phyloP scores from a whole-genome alignment of 2,329 filamentous ascomycete species.

The Sphaerostilbella broomeana region DNA sequence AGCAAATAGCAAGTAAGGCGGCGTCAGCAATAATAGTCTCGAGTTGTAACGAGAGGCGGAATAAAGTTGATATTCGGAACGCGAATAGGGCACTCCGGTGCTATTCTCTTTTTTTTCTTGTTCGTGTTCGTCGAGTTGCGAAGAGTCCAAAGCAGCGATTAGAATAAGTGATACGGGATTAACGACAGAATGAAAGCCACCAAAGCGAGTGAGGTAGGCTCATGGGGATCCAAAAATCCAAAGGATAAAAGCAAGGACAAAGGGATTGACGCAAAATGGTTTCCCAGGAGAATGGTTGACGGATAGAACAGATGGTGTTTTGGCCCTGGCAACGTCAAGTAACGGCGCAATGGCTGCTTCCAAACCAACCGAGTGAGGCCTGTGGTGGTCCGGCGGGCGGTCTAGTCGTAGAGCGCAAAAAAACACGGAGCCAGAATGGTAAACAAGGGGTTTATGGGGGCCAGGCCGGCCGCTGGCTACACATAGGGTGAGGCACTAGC shows the following conservation, averaged over 20 bases:
- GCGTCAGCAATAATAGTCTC: too few relatives aligned
- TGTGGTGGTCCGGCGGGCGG: slow-evolving; percentile 5
- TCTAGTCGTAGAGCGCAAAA: slow-evolving; percentile 1
- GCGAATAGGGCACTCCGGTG: too few relatives aligned
- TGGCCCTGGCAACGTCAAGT: slow-evolving; percentile 4
- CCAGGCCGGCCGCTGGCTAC: slow-evolving; percentile 2
- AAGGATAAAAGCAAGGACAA: slow-evolving; percentile 5
- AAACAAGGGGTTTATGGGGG: slow-evolving; percentile 6
- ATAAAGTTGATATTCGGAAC: too few relatives aligned
- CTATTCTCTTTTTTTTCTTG: background rate
- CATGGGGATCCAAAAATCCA: slow-evolving; percentile 16
- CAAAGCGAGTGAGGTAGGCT: slow-evolving; percentile 54
- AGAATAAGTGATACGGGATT: too few relatives aligned
- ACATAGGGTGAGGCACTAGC: slow-evolving; percentile 4
- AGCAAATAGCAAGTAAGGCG: too few relatives aligned
- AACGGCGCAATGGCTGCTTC: background rate
- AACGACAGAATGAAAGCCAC: slow-evolving; percentile 39
- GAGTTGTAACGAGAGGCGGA: too few relatives aligned
- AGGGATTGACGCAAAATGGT: background rate
- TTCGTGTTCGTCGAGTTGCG: background rate
- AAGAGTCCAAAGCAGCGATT: too few relatives aligned
- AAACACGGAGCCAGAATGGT: background rate
- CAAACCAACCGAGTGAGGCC: background rate
- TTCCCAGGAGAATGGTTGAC: slow-evolving; percentile 4
- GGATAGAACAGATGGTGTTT: slow-evolving; percentile 11